Evolutionary conservation across 352 stramenopile genomes (phyloP), one percentile per base, ranked within the genome.

Genomic region (Phytophthora cactorum): DNA sequence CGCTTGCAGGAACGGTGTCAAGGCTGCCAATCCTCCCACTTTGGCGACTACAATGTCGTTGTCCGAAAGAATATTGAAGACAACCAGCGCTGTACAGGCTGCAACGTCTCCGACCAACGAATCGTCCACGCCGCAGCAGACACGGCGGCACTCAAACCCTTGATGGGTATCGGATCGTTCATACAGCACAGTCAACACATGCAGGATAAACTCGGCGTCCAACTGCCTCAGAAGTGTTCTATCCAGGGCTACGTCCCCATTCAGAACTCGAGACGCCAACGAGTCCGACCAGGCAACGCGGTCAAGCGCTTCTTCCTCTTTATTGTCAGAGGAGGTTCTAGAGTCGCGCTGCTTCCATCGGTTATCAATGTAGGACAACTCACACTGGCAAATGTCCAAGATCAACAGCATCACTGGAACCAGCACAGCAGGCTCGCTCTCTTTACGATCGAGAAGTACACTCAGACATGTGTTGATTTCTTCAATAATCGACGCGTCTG

Each of bases 391-490:
- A 27, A 84, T 55, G 4, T 77, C 68, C n/a, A 86, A 12, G 12
- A 86, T 46, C 15, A 82, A 55, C 52, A 81, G 25, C 34, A 86
- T 44, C 3, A 81, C 17, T 2, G 51, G 49, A 6, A 71, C 31
- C n/a, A 89, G 43, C 39, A 87, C 80, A 27, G 38, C 49, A 1
- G 53, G 31, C 11, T 74, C 64, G 2, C 39, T 46, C 56, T 87
- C 80, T 41, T 68, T 55, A 11, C 79, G 60, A 0, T 79, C 54
- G 2, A 80, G 29, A 29, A 84, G 52, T 6, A 77, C 58, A 8
- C 46, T 43, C 5, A 85, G 52, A 38, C 73, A 86, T 31, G 53
- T 70, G 56, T 78, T 78, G 17, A 89, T 52, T 32, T 89, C 80
- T 34, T 57, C 64, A 22, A 76, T 44, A 8, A 60, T 63, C 12